phyloP scores from a whole-genome alignment of 345 rosid genomes.

The Gossypium sturtianum region DNA sequence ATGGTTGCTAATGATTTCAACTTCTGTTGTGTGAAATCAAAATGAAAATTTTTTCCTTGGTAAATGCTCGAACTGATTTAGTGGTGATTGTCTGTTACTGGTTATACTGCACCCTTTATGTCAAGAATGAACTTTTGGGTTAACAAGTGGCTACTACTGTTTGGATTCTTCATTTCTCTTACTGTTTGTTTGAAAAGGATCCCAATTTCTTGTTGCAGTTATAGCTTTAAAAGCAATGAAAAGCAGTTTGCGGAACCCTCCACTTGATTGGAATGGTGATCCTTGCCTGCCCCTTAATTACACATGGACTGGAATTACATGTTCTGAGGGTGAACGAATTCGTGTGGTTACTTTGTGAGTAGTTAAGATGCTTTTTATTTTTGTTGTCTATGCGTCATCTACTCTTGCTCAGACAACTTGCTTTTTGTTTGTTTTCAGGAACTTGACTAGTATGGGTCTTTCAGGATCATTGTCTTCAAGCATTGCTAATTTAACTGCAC shows the following conservation, averaged over 20 bases:
- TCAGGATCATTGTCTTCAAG: slow-evolving; percentile 61
- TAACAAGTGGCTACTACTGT: neutral
- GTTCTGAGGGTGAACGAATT: slow-evolving; percentile 54
- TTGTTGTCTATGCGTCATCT: neutral
- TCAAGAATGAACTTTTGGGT: neutral
- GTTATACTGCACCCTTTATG: neutral
- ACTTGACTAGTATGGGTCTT: slow-evolving; percentile 64
- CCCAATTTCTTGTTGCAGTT: slow-evolving; percentile 33
- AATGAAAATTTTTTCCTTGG: neutral
- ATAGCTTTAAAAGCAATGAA: slow-evolving; percentile 46
- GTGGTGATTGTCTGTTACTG: slow-evolving; percentile 4
- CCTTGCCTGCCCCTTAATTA: slow-evolving; percentile 73
- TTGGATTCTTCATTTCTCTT: neutral
- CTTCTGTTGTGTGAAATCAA: neutral
- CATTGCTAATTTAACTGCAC: slow-evolving; percentile 60
- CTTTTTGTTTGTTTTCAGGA: slow-evolving; percentile 35
- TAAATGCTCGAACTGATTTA: neutral
- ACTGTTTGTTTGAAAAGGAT: neutral
- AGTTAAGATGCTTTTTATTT: neutral
- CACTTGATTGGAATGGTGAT: slow-evolving; percentile 84
- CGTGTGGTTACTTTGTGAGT: slow-evolving; percentile 74
- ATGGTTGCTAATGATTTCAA: slow-evolving; percentile 16
- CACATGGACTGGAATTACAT: slow-evolving; percentile 80
- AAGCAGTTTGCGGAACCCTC: slow-evolving; percentile 44
- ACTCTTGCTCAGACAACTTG: neutral